A percentile compares a stretch with the other conserved stretches of the same genome.
phyloP scores from a whole-genome alignment of 2,329 filamentous ascomycete genomes.

The Fusarium continuum region DNA sequence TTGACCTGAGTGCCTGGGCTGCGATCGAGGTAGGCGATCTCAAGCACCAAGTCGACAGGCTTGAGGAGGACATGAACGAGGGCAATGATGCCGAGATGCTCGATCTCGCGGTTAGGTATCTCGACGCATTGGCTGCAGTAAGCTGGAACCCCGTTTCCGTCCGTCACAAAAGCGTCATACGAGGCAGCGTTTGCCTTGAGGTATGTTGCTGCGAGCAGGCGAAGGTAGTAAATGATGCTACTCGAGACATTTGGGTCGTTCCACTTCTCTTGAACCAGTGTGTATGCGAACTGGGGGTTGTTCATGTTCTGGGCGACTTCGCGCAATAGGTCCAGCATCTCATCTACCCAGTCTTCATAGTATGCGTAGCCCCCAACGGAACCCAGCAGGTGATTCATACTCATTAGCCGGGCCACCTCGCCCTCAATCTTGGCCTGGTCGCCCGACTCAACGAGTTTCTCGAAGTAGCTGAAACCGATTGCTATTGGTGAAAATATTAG shows the following conservation, averaged over 20 bases:
- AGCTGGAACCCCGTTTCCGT: conserved; percentile 67
- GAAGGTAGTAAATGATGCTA: conserved; percentile 83
- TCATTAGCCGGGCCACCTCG: conserved; percentile 77
- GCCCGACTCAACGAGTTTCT: conserved; percentile 76
- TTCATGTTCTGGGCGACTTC: conserved; percentile 68
- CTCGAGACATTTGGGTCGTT: conserved; percentile 75
- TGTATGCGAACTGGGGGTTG: conserved; percentile 65
- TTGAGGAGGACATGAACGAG: conserved; percentile 82
- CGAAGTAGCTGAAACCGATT: conserved; percentile 92
- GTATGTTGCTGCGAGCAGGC: conserved; percentile 85
- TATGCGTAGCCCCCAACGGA: conserved; percentile 75
- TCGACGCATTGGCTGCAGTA: conserved; percentile 79
- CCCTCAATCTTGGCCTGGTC: conserved; percentile 71
- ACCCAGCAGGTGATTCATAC: conserved; percentile 75
- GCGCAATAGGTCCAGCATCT: conserved; percentile 73
- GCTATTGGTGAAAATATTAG: conserved; percentile 61
- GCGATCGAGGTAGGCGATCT: conserved; percentile 91
- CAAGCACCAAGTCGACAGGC: conserved; percentile 79
- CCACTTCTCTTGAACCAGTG: conserved; percentile 71
- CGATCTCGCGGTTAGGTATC: conserved; percentile 82
- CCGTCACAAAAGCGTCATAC: conserved; percentile 77
- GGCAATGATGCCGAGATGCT: conserved; percentile 84
- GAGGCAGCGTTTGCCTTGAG: conserved; percentile 77
- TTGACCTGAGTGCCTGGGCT: conserved; percentile 82
- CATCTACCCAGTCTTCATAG: conserved; percentile 84